These are phyloP conservation scores for Malbranchea cinnamomea DNA, from an alignment of 2,329 filamentous ascomycete species.

Conservation along the genomic window DNA sequence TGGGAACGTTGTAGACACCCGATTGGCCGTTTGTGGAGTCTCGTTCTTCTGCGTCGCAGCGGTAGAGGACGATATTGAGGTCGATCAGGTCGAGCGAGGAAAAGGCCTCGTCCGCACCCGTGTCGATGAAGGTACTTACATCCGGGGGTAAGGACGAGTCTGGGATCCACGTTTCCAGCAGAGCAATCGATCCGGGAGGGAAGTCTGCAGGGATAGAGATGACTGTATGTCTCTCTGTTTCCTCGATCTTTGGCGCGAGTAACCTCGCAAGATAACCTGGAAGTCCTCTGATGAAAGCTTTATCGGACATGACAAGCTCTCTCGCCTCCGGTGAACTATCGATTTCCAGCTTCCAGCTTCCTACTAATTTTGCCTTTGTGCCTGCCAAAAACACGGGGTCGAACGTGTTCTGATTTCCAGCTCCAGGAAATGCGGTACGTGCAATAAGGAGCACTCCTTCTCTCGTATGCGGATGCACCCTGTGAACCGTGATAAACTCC, in stretches of 20 bases:
- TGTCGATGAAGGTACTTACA: constrained; percentile 73
- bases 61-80: constrained; percentile 82
- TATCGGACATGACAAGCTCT: constrained; percentile 50
- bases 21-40: constrained; percentile 66
- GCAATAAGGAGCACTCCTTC: constrained; percentile 94
- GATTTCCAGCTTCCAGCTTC: constrained; percentile 84
- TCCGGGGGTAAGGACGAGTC: constrained; percentile 69
- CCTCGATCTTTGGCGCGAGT: constrained; percentile 56
- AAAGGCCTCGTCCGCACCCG: constrained; percentile 67
- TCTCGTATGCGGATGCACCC: constrained; percentile 79
- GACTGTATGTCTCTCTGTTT: constrained; percentile 56
- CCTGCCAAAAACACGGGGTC: constrained; percentile 66
- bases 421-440: constrained; percentile 87
- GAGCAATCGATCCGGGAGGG: constrained; percentile 80
- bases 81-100: constrained; percentile 59
- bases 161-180: constrained; percentile 94
- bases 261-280: constrained; percentile 66
- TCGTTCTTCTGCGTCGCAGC: constrained; percentile 76
- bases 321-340: constrained; percentile 37
- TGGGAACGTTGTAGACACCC: constrained; percentile 79
- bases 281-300: constrained; percentile 60
- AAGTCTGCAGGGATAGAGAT: constrained; percentile 73
- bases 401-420: constrained; percentile 69
- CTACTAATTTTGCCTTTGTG: constrained; percentile 71
- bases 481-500: constrained; percentile 90